A percentile compares a stretch with the other conserved stretches of the same genome.
phyloP scores from a whole-genome alignment of 768 basidiomycete genomes.

The Tulasnella sp. region DNA sequence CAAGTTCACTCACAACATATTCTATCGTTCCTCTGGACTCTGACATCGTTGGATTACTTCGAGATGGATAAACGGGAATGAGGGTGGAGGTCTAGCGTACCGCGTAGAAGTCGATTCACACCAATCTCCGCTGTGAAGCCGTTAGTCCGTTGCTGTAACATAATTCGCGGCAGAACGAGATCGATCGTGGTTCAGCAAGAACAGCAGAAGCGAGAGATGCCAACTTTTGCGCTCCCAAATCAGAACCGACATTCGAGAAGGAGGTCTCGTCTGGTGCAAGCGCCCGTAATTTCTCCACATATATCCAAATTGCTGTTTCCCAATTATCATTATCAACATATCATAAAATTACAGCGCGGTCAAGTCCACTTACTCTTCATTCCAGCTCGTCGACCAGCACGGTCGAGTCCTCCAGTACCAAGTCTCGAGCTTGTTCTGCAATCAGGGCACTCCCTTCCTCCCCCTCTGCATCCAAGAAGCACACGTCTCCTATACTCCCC shows the following conservation, averaged over 20 bases:
- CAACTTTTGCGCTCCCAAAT: slow-evolving; percentile 73
- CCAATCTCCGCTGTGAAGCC: not conserved
- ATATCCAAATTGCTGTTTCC: slow-evolving; percentile 70
- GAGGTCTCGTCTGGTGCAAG: slow-evolving; percentile 41
- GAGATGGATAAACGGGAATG: not conserved
- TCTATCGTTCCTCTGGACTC: not conserved
- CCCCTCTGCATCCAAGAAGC: slow-evolving; percentile 28
- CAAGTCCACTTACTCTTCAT: slow-evolving; percentile 58
- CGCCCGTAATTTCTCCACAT: slow-evolving; percentile 51
- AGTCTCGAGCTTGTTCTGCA: slow-evolving; percentile 49
- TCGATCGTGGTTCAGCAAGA: no score
- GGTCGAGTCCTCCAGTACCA: slow-evolving; percentile 78
- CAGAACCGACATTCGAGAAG: slow-evolving; percentile 55
- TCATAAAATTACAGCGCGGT: not conserved
- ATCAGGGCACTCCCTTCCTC: slow-evolving; percentile 33
- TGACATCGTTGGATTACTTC: not conserved
- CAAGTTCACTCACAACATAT: not conserved
- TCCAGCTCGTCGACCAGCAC: slow-evolving; percentile 72
- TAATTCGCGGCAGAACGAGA: no score
- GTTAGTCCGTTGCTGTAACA: no score
- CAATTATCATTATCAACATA: not conserved
- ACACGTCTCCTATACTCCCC: slow-evolving; percentile 39
- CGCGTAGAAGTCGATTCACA: not conserved
- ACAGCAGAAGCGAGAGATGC: slow-evolving; percentile 82
- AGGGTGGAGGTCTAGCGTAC: not conserved